Evolutionary conservation across 2,329 filamentous ascomycete genomes (phyloP).

Genomic region (Stagonosporopsis chrysanthemi): DNA sequence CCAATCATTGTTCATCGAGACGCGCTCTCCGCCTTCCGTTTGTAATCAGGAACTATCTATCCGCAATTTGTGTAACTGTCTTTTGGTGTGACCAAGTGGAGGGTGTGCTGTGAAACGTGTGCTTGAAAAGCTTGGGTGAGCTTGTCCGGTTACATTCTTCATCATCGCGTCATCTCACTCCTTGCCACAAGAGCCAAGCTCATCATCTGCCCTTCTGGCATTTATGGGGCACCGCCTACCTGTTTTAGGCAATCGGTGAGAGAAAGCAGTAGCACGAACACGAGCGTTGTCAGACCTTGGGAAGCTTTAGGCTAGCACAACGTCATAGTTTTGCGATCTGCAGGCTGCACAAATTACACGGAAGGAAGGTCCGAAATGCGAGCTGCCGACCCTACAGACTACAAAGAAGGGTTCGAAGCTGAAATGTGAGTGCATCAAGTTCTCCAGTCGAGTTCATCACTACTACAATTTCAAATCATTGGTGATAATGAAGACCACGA

Average conservation of each 20-base stretch:
- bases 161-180: neutral
- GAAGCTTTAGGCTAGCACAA: constrained; percentile 6
- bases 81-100: neutral
- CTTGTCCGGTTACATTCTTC: neutral
- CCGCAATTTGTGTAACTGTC: neutral
- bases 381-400: neutral
- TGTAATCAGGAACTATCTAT: neutral
- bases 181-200: neutral
- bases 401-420: neutral
- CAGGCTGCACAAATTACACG: constrained; percentile 9
- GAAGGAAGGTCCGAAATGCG: neutral
- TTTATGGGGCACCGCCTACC: neutral
- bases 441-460: neutral
- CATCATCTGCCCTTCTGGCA: neutral
- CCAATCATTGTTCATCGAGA: no score
- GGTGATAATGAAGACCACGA: constrained; percentile 30
- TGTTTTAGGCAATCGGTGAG: neutral
- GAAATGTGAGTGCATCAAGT: neutral
- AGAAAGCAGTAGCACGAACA: constrained; percentile 6
- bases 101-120: neutral
- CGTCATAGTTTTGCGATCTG: constrained; percentile 20
- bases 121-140: constrained; percentile 1
- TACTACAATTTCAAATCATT: constrained; percentile 6
- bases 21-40: no score
- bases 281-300: constrained; percentile 14